Evolutionary conservation across 768 basidiomycete genomes (phyloP), one percentile per base, ranked within the genome.

Genomic region (Suillus plorans): DNA sequence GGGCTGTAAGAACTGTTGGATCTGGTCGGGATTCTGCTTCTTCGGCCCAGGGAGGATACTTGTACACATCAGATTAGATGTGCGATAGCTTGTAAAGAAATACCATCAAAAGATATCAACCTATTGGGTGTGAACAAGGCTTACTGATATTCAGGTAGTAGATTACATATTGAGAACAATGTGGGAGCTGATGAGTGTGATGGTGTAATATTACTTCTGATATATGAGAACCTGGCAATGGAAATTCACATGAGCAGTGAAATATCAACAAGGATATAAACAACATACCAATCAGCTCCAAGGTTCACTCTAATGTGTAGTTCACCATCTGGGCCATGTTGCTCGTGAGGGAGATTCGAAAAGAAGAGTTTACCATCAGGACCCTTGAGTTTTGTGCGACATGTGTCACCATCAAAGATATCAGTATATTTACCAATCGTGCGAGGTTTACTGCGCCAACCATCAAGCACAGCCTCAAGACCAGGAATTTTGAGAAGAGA

Each of bases 161-260:
- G 68, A 61, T 79, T 78, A 34, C 71, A 66, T 10, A 80, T 66
- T 18, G 66, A 74, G 36, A 75, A 76, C 0, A 76, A 80, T 53
- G 74, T 75, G 0, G 77, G 77, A 49, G 71, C 69, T 25, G 75
- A 79, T 0, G 74, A 68, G 59, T 80, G 76, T 0, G 77, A 79
- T 2, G 77, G 76, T 1, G 76, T 68, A 53, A 78, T 76, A 13
- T 71, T 69, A 62, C 75, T 76, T 1, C 72, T 69, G 0, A 78
- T 63, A 47, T 78, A 76, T 0, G 76, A 77, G 53, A 79, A 77
- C 77, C 77, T 78, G 56, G 14, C 37, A 36, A n/a, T 63, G 20
- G 64, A 36, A 60, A 22, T 10, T 14, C 13, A 14, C 39, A 44
- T 22, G 18, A 25, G 25, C 25, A 25, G 25, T 2, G 25, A 25